Evolutionary conservation across 2,329 filamentous ascomycete species (phyloP).

Genomic region (Fusarium floridanum): DNA sequence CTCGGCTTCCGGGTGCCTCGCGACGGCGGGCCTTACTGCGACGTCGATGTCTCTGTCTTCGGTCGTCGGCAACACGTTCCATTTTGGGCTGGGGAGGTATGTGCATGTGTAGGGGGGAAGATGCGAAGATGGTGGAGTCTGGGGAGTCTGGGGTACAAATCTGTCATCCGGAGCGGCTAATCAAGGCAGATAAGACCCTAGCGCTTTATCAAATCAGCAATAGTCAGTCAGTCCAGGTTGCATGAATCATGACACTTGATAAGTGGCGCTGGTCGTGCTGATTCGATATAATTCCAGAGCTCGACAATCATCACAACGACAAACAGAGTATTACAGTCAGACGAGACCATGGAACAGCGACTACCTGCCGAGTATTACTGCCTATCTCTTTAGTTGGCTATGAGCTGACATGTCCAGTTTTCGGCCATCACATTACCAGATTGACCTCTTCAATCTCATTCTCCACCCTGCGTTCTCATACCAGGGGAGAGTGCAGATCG

Average conservation of each 20-base stretch:
- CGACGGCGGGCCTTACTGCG: neutral
- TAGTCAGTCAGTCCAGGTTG: neutral
- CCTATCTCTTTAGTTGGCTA: neutral
- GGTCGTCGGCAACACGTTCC: conserved; percentile 9
- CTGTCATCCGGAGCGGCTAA: neutral
- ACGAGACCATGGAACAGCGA: neutral
- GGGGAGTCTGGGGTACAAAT: neutral
- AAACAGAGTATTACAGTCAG: neutral
- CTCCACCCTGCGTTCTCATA: neutral
- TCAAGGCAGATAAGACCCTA: conserved; percentile 6
- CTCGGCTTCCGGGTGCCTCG: neutral
- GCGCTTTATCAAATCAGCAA: neutral
- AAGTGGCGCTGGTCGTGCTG: neutral
- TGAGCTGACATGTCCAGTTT: neutral
- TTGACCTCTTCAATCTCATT: neutral
- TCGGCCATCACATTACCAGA: neutral
- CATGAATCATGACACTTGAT: neutral
- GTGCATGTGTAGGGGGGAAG: neutral
- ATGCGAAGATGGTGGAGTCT: neutral
- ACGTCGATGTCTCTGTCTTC: neutral
- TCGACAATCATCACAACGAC: neutral
- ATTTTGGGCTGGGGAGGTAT: neutral
- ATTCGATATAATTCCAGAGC: neutral
- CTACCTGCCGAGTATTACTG: neutral
- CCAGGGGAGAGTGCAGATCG: neutral